A percentile compares a stretch with the other conserved stretches of the same genome.
phyloP scores from a whole-genome alignment of 495 filamentous ascomycete genomes.

The Pyrenula aspistea region DNA sequence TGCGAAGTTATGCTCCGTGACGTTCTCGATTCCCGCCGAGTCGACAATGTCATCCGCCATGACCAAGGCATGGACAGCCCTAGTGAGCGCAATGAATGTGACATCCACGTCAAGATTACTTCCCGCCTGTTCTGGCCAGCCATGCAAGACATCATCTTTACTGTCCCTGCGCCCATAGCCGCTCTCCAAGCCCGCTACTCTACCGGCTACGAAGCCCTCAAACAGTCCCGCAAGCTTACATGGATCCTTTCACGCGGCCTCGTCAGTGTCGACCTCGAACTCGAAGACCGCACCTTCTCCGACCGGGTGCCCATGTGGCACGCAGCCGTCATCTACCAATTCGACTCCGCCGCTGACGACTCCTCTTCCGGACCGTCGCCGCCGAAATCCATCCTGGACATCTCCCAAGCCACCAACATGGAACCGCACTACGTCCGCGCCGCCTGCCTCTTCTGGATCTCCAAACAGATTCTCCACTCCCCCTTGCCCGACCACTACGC shows the following conservation, averaged over 20 bases:
- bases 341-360: conserved; percentile 41
- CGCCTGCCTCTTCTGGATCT: conserved; percentile 77
- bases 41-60: conserved; percentile 52
- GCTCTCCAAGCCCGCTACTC: conserved; percentile 59
- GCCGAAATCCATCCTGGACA: conserved; percentile 41
- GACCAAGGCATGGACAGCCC: conserved; percentile 22
- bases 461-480: conserved; percentile 63
- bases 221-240: conserved; percentile 70
- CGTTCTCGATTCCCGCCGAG: conserved; percentile 64
- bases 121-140: conserved; percentile 92
- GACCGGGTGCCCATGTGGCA: conserved; percentile 76
- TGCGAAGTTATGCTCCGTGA: conserved; percentile 97
- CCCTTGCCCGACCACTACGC: conserved; percentile 37
- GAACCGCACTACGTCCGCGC: conserved; percentile 59
- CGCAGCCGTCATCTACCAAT: conserved; percentile 81
- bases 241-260: conserved; percentile 78
- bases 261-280: conserved; percentile 67
- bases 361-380: conserved; percentile 7
- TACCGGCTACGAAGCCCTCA: conserved; percentile 63
- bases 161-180: conserved; percentile 50
- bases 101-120: conserved; percentile 68
- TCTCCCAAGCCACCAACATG: conserved; percentile 62
- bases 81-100: conserved; percentile 1
- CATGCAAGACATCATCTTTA: conserved; percentile 65
- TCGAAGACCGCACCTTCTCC: conserved; percentile 65